These are phyloP conservation scores for Spatholobus suberectus DNA, from an alignment of 306 rosid genomes.

Conservation along the genomic window DNA sequence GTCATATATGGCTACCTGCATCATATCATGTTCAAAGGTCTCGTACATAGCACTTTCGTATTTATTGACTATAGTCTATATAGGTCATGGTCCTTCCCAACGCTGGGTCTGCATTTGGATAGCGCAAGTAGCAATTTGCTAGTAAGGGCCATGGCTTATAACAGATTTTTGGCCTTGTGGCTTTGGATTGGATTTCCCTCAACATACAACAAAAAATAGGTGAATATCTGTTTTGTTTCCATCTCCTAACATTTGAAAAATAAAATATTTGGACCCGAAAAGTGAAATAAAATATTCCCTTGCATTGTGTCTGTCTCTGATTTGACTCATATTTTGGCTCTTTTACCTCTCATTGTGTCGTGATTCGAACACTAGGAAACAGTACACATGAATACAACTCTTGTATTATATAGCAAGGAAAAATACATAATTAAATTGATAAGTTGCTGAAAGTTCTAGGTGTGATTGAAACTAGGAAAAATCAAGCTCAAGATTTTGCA, in stretches of 20 bases:
- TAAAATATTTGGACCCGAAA: neutral
- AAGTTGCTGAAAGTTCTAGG: neutral
- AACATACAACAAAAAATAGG: neutral
- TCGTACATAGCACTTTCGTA: neutral
- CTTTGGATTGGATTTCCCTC: constrained; percentile 9
- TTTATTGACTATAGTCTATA: neutral
- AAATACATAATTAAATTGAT: neutral
- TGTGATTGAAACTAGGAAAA: neutral
- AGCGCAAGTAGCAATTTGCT: neutral
- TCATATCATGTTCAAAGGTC: neutral
- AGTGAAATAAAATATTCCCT: neutral
- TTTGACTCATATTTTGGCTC: neutral
- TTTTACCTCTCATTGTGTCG: neutral
- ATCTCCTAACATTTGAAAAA: neutral
- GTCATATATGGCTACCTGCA: neutral
- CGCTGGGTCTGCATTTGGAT: neutral
- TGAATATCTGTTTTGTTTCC: neutral
- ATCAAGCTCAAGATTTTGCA: neutral
- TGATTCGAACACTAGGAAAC: neutral
- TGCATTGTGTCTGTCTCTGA: neutral
- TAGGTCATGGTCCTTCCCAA: constrained; percentile 1
- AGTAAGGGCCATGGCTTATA: neutral
- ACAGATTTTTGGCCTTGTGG: neutral
- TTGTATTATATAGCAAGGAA: neutral
- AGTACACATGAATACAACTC: neutral